phyloP scores from a whole-genome alignment of 306 rosid species.

The Sphenostylis stenocarpa region DNA sequence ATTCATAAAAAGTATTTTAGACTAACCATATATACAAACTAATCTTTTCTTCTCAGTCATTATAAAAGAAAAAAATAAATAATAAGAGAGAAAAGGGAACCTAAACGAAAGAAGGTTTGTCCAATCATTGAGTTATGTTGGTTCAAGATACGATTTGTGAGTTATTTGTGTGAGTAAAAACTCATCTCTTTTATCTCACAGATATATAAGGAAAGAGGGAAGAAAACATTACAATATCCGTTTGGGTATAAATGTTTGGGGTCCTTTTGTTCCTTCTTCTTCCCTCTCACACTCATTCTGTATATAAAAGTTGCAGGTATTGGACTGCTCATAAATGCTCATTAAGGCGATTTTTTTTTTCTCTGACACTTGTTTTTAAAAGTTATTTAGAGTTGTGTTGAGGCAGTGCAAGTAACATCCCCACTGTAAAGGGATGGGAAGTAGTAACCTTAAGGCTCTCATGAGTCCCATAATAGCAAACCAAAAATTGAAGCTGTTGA shows the following conservation, averaged over 20 bases:
- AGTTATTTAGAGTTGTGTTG: neutral
- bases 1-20: too few species aligned
- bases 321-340: constrained; percentile 30
- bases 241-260: constrained; percentile 14
- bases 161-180: neutral
- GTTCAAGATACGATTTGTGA: neutral
- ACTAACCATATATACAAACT: too few species aligned
- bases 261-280: neutral
- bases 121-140: constrained; percentile 24
- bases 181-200: neutral
- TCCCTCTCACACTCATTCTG: constrained; percentile 14
- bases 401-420: constrained; percentile 33
- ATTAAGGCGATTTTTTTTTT: neutral
- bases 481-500: neutral
- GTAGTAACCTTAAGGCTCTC: constrained; percentile 29
- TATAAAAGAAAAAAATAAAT: too few species aligned
- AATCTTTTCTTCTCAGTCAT: too few species aligned
- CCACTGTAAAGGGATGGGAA: constrained; percentile 40
- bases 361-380: neutral
- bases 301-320: neutral
- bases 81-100: neutral
- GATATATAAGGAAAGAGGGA: neutral
- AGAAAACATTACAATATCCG: constrained; percentile 31
- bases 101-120: neutral
- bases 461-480: constrained; percentile 28